Conservation (phyloP, 2,329 filamentous ascomycete genomes). For the Parastagonospora avenae region DNA sequence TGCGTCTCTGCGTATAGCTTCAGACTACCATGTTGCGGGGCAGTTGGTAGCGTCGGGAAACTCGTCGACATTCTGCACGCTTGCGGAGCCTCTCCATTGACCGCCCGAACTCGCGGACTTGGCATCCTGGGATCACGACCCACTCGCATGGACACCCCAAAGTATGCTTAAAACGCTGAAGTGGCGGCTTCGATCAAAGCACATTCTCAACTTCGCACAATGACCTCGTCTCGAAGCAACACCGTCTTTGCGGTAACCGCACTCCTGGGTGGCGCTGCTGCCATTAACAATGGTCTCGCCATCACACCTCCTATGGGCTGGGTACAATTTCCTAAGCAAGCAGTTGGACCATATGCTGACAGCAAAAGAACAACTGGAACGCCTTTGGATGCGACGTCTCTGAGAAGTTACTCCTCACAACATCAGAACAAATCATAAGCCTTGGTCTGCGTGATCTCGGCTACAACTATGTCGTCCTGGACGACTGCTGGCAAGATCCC, state of each 20-base stretch:
- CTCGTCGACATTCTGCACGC: slow-evolving; percentile 13
- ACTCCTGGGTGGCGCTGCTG: slow-evolving; percentile 18
- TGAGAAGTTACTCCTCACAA: slow-evolving; percentile 33
- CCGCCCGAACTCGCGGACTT: slow-evolving; percentile 4
- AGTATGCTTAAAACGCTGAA: slow-evolving; percentile 3
- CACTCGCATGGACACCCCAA: slow-evolving; percentile 3
- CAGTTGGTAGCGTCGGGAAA: slow-evolving; percentile 28
- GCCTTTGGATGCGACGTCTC: slow-evolving; percentile 34
- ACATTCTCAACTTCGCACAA: neutral
- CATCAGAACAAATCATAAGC: slow-evolving; percentile 27
- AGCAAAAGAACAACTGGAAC: slow-evolving; percentile 30
- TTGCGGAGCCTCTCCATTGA: neutral
- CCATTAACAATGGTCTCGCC: slow-evolving; percentile 32
- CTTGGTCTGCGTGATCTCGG: slow-evolving; percentile 35
- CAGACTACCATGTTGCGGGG: no score
- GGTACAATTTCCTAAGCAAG: slow-evolving; percentile 8
- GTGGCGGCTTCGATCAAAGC: neutral
- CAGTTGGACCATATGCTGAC: slow-evolving; percentile 1
- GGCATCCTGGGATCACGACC: neutral
- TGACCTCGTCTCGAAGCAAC: slow-evolving; percentile 14
- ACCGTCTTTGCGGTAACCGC: slow-evolving; percentile 11
- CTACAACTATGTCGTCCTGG: slow-evolving; percentile 60
- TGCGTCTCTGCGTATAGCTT: no score
- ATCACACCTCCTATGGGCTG: slow-evolving; percentile 31
- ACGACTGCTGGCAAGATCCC: slow-evolving; percentile 63